Evolutionary conservation across 2,329 filamentous ascomycete species (phyloP), one percentile per base, ranked within the genome.

Genomic region (Elsinoe ampelina): DNA sequence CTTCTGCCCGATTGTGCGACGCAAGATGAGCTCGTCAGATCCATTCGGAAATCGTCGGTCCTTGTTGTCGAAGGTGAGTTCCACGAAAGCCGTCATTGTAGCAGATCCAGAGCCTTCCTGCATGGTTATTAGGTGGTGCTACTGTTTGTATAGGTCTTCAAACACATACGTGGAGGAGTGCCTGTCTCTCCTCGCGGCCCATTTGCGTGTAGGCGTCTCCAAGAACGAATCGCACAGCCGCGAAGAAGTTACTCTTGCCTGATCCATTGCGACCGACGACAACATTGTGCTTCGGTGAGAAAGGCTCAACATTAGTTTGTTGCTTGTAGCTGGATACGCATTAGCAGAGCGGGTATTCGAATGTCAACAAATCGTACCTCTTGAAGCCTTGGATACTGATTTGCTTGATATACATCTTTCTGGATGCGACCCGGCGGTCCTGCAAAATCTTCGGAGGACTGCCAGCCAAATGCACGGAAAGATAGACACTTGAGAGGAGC

Each of bases 331-430:
- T 95, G 66, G 57, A 45, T 61, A 57, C 45, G 43, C 19, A 67
- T 60, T 39, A 58, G 48, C 39, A 58, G 20, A 36, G n/a, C 7
- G 22, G 7, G 11, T 43, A 8, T n/a, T 26, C 38, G 8, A 19
- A 38, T 36, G 42, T 10, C n/a, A n/a, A 19, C n/a, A 42, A 19
- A n/a, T 57, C 73, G 64, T 73, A 95, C 90, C 90, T 96, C 77
- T 98, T 98, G 77, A 98, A 98, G 83, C 93, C 93, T 73, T 98
- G 93, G 70, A 98, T 97, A 73, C 96, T 97, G 72, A 97, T 96
- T 77, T 98, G 93, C 74, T 98, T 98, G 81, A 98, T 96, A 78
- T 95, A 93, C 91, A 96, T 95, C 11, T n/a, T 52, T 13, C 38
- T 8, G n/a, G 15, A 26, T 34, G 34, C 32, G 48, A 52, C 34